phyloP scores from a whole-genome alignment of 441 rosid genomes.

The Arabidopsis lyrata region DNA sequence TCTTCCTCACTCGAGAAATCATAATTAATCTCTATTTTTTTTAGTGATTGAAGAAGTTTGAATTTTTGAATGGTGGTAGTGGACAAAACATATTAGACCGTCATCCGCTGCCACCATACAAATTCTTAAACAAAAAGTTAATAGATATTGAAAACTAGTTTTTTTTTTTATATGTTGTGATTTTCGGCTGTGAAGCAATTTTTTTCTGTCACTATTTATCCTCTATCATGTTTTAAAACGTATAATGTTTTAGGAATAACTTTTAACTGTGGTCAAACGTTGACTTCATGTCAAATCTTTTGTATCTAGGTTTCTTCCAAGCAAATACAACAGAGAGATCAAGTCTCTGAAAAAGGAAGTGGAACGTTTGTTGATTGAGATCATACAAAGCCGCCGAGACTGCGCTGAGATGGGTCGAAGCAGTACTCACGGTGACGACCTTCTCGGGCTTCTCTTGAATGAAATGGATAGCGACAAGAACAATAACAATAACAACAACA shows the following conservation, averaged over 20 bases:
- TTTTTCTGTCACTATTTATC: neutral
- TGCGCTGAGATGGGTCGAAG: constrained; percentile 83
- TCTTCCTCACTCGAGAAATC: neutral
- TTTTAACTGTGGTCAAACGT: neutral
- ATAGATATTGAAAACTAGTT: neutral
- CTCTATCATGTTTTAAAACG: constrained; percentile 8
- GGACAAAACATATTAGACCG: neutral
- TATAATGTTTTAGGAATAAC: neutral
- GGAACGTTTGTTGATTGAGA: constrained; percentile 80
- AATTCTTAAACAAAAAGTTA: neutral
- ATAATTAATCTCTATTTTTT: neutral
- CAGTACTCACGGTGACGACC: constrained; percentile 78
- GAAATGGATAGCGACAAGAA: constrained; percentile 65
- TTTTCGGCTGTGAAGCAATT: neutral
- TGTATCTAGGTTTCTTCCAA: constrained; percentile 76
- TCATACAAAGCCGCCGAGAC: constrained; percentile 77
- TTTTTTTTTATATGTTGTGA: neutral
- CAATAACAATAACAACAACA: constrained; percentile 45
- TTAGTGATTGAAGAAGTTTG: neutral
- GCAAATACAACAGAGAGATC: constrained; percentile 83
- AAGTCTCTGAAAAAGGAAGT: constrained; percentile 80
- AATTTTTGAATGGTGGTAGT: neutral
- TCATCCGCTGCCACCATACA: neutral
- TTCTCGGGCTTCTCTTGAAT: constrained; percentile 79
- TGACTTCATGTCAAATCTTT: constrained; percentile 12